Conservation (phyloP, 2,329 filamentous ascomycete genomes). For the Neophaeococcomyces mojaviensis region DNA sequence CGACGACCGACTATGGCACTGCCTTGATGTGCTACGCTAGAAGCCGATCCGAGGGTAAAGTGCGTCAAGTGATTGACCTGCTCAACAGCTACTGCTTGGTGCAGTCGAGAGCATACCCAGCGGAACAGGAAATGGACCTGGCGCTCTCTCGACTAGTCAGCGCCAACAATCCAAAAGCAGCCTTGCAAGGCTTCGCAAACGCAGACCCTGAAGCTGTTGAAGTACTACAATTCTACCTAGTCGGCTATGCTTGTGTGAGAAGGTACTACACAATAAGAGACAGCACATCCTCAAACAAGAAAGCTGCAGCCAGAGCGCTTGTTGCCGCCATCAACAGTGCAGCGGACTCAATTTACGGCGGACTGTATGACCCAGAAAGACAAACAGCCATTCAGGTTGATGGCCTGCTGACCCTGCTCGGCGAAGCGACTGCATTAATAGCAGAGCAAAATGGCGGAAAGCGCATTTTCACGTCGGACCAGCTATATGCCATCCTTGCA, state of each 20-base stretch:
- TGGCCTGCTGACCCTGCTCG: slow-evolving; percentile 72
- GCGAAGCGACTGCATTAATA: slow-evolving; percentile 72
- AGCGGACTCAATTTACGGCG: slow-evolving; percentile 83
- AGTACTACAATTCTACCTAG: slow-evolving; percentile 75
- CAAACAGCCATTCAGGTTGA: slow-evolving; percentile 84
- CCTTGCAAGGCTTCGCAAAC: slow-evolving; percentile 63
- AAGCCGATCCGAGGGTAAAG: slow-evolving; percentile 67
- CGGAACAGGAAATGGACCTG: slow-evolving; percentile 62
- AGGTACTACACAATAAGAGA: slow-evolving; percentile 89
- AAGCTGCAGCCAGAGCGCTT: slow-evolving; percentile 65
- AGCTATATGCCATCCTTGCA: slow-evolving; percentile 68
- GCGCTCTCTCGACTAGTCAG: slow-evolving; percentile 60
- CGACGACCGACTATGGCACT: slow-evolving; percentile 72
- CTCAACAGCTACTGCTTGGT: slow-evolving; percentile 82
- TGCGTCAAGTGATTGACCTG: slow-evolving; percentile 77
- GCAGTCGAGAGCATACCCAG: slow-evolving; percentile 73
- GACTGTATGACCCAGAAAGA: slow-evolving; percentile 72
- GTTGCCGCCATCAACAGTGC: slow-evolving; percentile 79
- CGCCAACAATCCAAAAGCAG: slow-evolving; percentile 56
- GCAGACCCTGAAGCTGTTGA: slow-evolving; percentile 75
- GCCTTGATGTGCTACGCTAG: slow-evolving; percentile 87
- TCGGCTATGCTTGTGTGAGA: slow-evolving; percentile 84
- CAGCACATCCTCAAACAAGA: slow-evolving; percentile 40
- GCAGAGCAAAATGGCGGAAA: slow-evolving; percentile 47
- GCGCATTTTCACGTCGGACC: slow-evolving; percentile 57